Percentiles rank a stretch among this genome's conserved stretches.
These are phyloP conservation scores for Carpinus viminea DNA, from an alignment of 306 rosid species.

Conservation along the genomic window DNA sequence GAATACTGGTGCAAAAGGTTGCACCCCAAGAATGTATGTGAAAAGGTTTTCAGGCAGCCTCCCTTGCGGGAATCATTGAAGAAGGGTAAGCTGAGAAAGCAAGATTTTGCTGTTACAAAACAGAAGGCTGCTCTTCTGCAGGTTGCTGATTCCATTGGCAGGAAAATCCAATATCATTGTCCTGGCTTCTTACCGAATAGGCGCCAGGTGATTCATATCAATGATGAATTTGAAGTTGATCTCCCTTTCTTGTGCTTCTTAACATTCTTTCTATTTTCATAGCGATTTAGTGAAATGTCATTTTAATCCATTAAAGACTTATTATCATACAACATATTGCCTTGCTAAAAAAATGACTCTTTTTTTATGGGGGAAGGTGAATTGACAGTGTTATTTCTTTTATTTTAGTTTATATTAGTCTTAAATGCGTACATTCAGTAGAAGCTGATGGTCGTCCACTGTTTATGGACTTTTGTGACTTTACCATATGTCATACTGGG, in stretches of 20 bases:
- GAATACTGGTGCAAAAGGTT: conserved; percentile 95
- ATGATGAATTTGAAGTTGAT: conserved; percentile 14
- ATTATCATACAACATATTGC: background rate
- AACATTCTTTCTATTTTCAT: background rate
- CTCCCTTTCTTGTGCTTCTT: background rate
- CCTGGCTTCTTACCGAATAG: conserved; percentile 84
- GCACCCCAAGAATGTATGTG: conserved; percentile 95
- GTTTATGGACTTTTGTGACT: background rate
- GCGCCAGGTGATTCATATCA: conserved; percentile 70
- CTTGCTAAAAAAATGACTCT: background rate
- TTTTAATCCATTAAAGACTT: background rate
- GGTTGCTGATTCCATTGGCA: conserved; percentile 85
- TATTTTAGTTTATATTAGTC: background rate
- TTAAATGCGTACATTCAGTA: background rate
- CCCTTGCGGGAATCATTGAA: conserved; percentile 82
- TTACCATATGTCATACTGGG: background rate
- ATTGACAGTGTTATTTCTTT: background rate
- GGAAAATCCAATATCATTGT: conserved; percentile 91
- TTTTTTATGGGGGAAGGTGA: background rate
- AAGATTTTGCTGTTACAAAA: conserved; percentile 69
- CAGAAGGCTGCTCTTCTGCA: conserved; percentile 70
- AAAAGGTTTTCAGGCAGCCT: conserved; percentile 94
- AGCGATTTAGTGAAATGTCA: background rate
- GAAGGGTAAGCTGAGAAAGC: conserved; percentile 79
- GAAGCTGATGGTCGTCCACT: background rate